A percentile compares a stretch with the other conserved stretches of the same genome.
Conservation (phyloP, 2,329 filamentous ascomycete species). For the Penicillium sp. region DNA sequence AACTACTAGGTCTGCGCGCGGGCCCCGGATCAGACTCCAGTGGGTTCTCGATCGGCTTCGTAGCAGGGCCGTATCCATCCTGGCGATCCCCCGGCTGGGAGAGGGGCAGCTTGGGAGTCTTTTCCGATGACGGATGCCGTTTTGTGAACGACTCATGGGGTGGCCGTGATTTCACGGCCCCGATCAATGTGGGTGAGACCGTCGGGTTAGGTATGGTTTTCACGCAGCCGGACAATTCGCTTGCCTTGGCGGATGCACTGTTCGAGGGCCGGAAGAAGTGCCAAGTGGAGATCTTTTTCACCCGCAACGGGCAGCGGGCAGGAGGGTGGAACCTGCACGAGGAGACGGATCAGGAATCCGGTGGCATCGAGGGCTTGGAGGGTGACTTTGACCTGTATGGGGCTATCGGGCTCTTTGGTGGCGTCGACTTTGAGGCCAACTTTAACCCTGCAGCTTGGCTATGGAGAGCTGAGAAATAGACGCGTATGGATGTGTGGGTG, state of each 20-base stretch:
- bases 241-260: slow-evolving; percentile 24
- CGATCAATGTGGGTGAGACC: slow-evolving; percentile 51
- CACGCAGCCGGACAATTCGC: slow-evolving; percentile 35
- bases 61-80: slow-evolving; percentile 57
- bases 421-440: slow-evolving; percentile 55
- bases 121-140: slow-evolving; percentile 58
- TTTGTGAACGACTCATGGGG: slow-evolving; percentile 60
- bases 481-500: neutral
- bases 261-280: slow-evolving; percentile 17
- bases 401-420: slow-evolving; percentile 57
- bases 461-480: slow-evolving; percentile 29
- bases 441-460: slow-evolving; percentile 49
- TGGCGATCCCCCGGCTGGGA: slow-evolving; percentile 62
- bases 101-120: slow-evolving; percentile 55
- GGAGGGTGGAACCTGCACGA: slow-evolving; percentile 58
- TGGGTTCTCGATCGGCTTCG: slow-evolving; percentile 56
- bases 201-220: slow-evolving; percentile 58
- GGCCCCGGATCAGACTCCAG: slow-evolving; percentile 43
- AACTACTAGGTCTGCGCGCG: slow-evolving; percentile 42
- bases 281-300: slow-evolving; percentile 55
- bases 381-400: slow-evolving; percentile 60
- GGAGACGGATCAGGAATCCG: slow-evolving; percentile 52
- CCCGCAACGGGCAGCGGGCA: slow-evolving; percentile 50
- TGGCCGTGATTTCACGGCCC: slow-evolving; percentile 52
- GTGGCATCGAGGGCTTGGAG: slow-evolving; percentile 62